Conservation (phyloP, 441 rosid genomes). For the Raphanus hybrid region DNA sequence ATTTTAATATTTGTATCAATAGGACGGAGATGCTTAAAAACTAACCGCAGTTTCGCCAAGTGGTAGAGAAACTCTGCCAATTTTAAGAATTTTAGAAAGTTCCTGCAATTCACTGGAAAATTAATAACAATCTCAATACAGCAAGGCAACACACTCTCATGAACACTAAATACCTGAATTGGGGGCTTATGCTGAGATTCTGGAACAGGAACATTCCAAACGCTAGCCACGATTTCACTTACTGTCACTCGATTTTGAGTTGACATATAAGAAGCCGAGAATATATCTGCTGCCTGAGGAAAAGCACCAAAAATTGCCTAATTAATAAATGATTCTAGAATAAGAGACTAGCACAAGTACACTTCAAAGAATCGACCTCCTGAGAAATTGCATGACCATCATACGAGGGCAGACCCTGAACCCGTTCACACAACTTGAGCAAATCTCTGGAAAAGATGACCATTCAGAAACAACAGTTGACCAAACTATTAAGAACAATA, state of each 20-base stretch:
- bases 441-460: constrained; percentile 73
- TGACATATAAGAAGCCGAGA: constrained; percentile 71
- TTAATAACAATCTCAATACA: constrained; percentile 35
- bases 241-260: constrained; percentile 55
- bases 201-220: constrained; percentile 68
- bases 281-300: constrained; percentile 84
- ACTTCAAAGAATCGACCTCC: constrained; percentile 61
- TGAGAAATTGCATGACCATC: constrained; percentile 67
- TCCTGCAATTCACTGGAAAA: constrained; percentile 57
- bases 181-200: constrained; percentile 65
- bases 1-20: constrained; percentile 28
- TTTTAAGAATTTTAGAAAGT: constrained; percentile 53
- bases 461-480: constrained; percentile 39
- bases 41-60: constrained; percentile 57
- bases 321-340: constrained; percentile 15
- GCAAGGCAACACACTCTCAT: constrained; percentile 20
- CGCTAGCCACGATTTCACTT: constrained; percentile 65
- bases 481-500: constrained; percentile 13
- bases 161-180: constrained; percentile 69
- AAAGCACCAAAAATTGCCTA: constrained; percentile 16
- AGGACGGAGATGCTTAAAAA: constrained; percentile 33
- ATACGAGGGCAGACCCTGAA: constrained; percentile 60
- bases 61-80: constrained; percentile 82
- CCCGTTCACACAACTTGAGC: constrained; percentile 96
- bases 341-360: constrained; percentile 1